Conservation (phyloP, 192 early-diverging fungal genomes). For the Backusella liffmaniae region DNA sequence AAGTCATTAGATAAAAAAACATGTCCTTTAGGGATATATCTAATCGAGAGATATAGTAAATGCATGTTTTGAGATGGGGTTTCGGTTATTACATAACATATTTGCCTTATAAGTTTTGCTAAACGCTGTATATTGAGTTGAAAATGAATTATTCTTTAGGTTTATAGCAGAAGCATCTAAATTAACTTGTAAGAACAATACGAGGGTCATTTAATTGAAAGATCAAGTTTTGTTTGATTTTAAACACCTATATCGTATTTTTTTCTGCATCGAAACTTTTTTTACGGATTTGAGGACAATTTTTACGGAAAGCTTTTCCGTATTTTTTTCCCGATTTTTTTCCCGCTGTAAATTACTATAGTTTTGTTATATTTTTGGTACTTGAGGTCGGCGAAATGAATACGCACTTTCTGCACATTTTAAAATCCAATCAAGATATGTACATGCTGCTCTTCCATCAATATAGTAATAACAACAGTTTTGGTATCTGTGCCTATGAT, state of each 20-base stretch:
- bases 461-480: not conserved
- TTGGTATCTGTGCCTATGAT: not conserved
- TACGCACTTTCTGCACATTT: not conserved
- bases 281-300: too few relatives aligned
- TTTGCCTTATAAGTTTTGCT: not conserved
- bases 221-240: not conserved
- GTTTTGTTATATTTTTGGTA: not conserved
- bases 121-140: not conserved
- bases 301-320: too few relatives aligned
- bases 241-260: not conserved
- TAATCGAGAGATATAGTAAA: not conserved
- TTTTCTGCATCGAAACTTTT: too few relatives aligned
- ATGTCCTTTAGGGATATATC: not conserved
- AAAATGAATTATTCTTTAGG: not conserved
- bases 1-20: not conserved
- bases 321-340: too few relatives aligned
- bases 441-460: not conserved
- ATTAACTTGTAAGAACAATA: too few relatives aligned
- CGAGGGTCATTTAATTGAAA: not conserved
- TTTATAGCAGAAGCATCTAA: not conserved
- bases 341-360: not conserved
- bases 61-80: not conserved
- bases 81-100: not conserved
- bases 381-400: not conserved
- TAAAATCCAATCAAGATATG: not conserved